Evolutionary conservation across 2,329 filamentous ascomycete genomes (phyloP), one percentile per base, ranked within the genome.

Genomic region (Arthroderma sp.): DNA sequence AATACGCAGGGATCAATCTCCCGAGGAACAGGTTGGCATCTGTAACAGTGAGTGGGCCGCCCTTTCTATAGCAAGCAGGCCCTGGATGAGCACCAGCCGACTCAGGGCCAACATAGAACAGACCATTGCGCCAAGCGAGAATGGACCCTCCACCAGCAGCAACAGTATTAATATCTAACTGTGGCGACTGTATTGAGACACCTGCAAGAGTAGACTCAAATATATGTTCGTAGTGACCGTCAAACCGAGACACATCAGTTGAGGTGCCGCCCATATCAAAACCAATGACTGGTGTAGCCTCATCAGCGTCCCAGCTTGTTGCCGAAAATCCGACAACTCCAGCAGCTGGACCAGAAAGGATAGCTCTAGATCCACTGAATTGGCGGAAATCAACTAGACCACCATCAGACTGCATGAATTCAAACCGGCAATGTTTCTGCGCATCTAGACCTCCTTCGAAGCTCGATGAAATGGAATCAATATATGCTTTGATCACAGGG

Each of bases 261-360:
- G 81, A 86, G 0, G 87, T 94, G 10, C 86, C 86, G 37, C 85
- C 85, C 87, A 94, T 94, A 57, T 94, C 87, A 56, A 94, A 94
- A 0, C 87, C 87, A 55, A 94, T 93, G 5, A 94, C 82, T 0
- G 86, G 85, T 1, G 77, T 84, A 55, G 78, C 82, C 0, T 83
- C 88, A 46, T 81, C 69, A 0, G 80, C 73, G 53, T 94, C 87
- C 57, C 89, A 94, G 1, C 82, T 88, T 0, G 87, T 94, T 27
- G 87, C 76, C 10, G 87, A 86, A 61, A 94, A 94, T 5, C 87
- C 87, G 0, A 94, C 87, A 0, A 94, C 88, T 36, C 88, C 88
- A 30, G 87, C 88, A n/a, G 88, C 88, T 1, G 88, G 88, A 0
- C 88, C 88, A 0, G 85, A 93, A 2, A 95, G 61, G 47, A 95